phyloP scores from a whole-genome alignment of 164 flowering plant species.

The Vitis amurensis region DNA sequence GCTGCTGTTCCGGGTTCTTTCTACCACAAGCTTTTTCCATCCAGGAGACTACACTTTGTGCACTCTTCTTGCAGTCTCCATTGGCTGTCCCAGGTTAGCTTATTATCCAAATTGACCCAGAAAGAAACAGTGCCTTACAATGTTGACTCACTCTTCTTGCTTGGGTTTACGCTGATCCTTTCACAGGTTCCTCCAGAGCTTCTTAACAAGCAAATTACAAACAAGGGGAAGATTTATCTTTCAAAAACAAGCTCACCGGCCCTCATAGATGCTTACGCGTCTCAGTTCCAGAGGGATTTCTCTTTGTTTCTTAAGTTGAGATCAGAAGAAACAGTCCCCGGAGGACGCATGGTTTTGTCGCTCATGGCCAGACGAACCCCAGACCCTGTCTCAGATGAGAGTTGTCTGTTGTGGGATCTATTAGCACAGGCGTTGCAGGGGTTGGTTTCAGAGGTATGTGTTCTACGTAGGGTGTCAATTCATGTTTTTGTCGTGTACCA shows the following conservation, averaged over 20 bases:
- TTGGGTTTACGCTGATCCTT: background rate
- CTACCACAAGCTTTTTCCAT: conserved; percentile 19
- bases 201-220: background rate
- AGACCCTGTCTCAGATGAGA: conserved; percentile 24
- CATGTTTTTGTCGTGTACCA: too few relatives aligned
- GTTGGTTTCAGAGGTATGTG: conserved; percentile 26
- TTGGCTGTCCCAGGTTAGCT: conserved; percentile 21
- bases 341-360: conserved; percentile 38
- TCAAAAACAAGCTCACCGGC: conserved; percentile 13
- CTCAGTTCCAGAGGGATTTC: conserved; percentile 33
- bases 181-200: conserved; percentile 15
- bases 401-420: conserved; percentile 27
- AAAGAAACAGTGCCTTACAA: too few relatives aligned
- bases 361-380: conserved; percentile 20
- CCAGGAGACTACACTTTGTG: conserved; percentile 15
- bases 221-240: conserved; percentile 20
- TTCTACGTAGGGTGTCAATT: background rate
- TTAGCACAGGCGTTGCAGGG: conserved; percentile 24
- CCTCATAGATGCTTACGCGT: conserved; percentile 6
- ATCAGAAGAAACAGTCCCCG: conserved; percentile 25
- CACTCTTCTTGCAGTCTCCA: conserved; percentile 19
- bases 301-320: conserved; percentile 27
- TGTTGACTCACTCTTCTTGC: too few relatives aligned
- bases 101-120: background rate
- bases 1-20: conserved; percentile 17